Base-by-base conservation (phyloP, 805 yeast genomes). In the Starmerella potacharoeniae region DNA sequence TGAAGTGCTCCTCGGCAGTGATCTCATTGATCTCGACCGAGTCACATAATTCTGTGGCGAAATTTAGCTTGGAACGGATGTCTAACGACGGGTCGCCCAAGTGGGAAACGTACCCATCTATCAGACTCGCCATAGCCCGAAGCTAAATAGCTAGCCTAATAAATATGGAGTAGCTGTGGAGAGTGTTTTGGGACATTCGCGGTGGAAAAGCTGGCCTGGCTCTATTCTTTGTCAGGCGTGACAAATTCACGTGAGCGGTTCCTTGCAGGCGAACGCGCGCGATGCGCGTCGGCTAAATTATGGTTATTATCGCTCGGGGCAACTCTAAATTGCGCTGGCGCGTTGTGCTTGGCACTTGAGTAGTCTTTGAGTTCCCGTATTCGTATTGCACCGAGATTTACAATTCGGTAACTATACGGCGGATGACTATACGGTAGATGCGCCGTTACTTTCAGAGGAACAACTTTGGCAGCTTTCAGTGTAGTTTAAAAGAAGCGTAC, bases 11-110 rank as follows among this genome's bases (percentile, higher is more conserved):
- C 68, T 89, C 97, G 28, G 81, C 80, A 5, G 88, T 79, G 9
- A 87, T 84, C 58, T 84, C 84, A 69, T 86, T 84, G 2, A 88
- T 78, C 66, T 91, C 97, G 43, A 89, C 77, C 68, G 88, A 79
- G 68, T 91, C 97, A 57, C 93, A 78, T 46, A 91, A 73, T 68
- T 91, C 97, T 5, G 89, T 81, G 43, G 88, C 77, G 7, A 81
- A 78, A 0, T 89, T 74, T 59, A 85, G 84, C 61, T 81, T 82
- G 10, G 78, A 71, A 58, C 78, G 77, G 60, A 75, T 75, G 65
- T 83, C 90, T 49, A 73, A 53, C 28, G 54, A 43, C 31, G 65
- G 51, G 56, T 63, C 65, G 37, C 62, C 60, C 47, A 64, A 52
- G 42, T 61, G 61, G 34, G 61, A 50, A 28, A 58, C 61, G 46